phyloP scores from a whole-genome alignment of 176 grass and related monocot species.

The Triticum urartu region DNA sequence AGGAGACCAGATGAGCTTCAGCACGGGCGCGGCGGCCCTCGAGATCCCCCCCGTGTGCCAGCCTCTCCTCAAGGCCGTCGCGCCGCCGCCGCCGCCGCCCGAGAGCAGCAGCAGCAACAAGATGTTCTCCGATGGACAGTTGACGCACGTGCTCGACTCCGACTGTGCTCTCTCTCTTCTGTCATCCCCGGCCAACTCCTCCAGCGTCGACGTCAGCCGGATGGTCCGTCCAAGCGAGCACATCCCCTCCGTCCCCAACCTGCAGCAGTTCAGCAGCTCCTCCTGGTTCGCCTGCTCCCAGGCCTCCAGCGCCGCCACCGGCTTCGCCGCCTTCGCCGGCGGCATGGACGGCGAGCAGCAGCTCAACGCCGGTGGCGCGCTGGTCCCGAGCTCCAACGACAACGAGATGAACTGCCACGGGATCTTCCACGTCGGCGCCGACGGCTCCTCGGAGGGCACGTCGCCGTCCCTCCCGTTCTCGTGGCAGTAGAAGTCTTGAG shows the following conservation, averaged over 20 bases:
- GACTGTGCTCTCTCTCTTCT: constrained; percentile 95
- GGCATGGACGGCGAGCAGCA: constrained; percentile 46
- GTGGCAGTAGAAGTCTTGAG: constrained; percentile 40
- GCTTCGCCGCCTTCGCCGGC: constrained; percentile 44
- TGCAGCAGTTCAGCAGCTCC: constrained; percentile 37
- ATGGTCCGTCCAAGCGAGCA: constrained; percentile 43
- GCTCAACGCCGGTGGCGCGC: constrained; percentile 18
- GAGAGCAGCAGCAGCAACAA: constrained; percentile 67
- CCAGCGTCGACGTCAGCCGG: constrained; percentile 46
- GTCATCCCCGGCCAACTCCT: constrained; percentile 65
- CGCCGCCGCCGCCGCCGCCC: neutral
- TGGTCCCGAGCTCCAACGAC: constrained; percentile 40
- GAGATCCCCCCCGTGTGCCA: constrained; percentile 38
- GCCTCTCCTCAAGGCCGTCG: constrained; percentile 42
- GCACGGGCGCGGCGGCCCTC: neutral
- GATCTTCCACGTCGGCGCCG: constrained; percentile 60
- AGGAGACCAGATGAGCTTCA: constrained; percentile 38
- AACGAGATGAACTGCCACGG: constrained; percentile 53
- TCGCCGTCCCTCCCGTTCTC: constrained; percentile 54
- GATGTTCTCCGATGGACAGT: constrained; percentile 46
- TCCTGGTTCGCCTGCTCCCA: constrained; percentile 47
- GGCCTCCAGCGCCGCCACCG: constrained; percentile 3
- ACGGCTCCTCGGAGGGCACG: constrained; percentile 59
- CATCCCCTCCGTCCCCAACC: constrained; percentile 44
- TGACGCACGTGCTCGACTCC: constrained; percentile 48